phyloP scores from a whole-genome alignment of 2,329 filamentous ascomycete genomes.

The Geosmithia putterillii region DNA sequence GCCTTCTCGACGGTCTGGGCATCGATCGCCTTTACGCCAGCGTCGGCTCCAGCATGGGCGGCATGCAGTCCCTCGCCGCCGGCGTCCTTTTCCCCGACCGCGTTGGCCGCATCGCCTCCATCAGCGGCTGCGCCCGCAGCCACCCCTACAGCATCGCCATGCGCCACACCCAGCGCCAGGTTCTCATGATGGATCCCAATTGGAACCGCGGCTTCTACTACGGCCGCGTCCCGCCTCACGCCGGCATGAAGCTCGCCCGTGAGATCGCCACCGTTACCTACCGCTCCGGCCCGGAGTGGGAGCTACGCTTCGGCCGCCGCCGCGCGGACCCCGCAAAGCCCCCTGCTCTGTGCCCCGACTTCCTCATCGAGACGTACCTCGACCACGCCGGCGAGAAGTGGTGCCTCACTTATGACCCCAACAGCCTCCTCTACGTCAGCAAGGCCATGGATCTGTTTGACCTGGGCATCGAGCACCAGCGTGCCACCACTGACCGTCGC shows the following conservation, averaged over 20 bases:
- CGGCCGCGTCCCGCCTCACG: constrained; percentile 74
- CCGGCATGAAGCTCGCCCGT: constrained; percentile 93
- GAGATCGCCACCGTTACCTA: constrained; percentile 98
- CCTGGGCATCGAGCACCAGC: constrained; percentile 61
- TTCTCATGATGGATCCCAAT: constrained; percentile 97
- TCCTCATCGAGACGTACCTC: constrained; percentile 94
- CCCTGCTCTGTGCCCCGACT: constrained; percentile 91
- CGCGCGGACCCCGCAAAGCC: constrained; percentile 77
- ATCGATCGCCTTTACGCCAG: constrained; percentile 77
- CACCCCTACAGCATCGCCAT: constrained; percentile 98
- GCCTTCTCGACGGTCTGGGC: constrained; percentile 67
- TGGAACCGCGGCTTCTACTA: constrained; percentile 97
- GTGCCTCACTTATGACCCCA: constrained; percentile 90
- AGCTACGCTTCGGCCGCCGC: constrained; percentile 79
- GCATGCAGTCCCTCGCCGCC: constrained; percentile 90
- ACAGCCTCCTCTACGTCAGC: constrained; percentile 89
- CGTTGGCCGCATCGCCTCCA: constrained; percentile 72
- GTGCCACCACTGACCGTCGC: constrained; percentile 48
- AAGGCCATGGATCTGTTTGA: constrained; percentile 99
- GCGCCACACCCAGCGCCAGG: constrained; percentile 94
- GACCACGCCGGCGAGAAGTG: constrained; percentile 98
- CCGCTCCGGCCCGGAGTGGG: constrained; percentile 93
- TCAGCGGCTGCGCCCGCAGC: constrained; percentile 85
- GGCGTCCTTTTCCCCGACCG: constrained; percentile 74
- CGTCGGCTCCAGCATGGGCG: constrained; percentile 94